Conservation (phyloP, 192 early-diverging fungal species). For the Oehlia diaphana region DNA sequence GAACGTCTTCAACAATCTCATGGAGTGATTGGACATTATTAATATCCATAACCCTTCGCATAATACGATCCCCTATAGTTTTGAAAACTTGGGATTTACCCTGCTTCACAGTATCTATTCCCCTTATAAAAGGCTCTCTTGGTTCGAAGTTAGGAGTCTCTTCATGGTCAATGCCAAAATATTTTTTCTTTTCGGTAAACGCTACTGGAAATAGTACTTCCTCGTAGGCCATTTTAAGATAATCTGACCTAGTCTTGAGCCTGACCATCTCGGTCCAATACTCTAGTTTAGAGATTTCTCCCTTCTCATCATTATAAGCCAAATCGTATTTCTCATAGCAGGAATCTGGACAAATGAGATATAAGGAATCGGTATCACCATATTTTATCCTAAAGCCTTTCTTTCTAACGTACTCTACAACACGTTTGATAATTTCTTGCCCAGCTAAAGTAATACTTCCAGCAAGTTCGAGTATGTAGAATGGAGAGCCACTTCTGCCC, state of each 20-base stretch:
- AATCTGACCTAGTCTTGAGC: neutral
- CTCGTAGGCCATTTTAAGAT: constrained; percentile 6
- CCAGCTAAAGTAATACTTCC: neutral
- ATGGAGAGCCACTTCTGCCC: neutral
- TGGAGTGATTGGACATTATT: neutral
- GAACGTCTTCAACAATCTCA: constrained; percentile 20
- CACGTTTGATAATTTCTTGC: neutral
- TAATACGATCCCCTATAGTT: neutral
- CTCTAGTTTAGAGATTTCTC: neutral
- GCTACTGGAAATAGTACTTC: neutral
- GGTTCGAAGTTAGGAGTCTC: too few species aligned
- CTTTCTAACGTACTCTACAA: neutral
- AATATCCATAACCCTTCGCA: neutral
- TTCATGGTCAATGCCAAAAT: neutral
- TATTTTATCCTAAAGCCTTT: constrained; percentile 3
- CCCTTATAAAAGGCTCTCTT: neutral
- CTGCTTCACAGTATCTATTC: too few species aligned
- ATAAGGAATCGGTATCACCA: neutral
- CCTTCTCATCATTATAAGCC: neutral
- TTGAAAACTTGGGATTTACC: neutral
- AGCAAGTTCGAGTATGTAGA: neutral
- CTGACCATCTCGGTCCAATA: constrained; percentile 5
- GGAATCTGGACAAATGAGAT: too few species aligned
- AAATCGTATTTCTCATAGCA: too few species aligned
- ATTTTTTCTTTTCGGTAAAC: constrained; percentile 18